Percentiles rank a stretch among this genome's conserved stretches.
These are phyloP conservation scores for Blastobotrys peoriensis DNA, from an alignment of 805 yeast genomes.

Conservation along the genomic window DNA sequence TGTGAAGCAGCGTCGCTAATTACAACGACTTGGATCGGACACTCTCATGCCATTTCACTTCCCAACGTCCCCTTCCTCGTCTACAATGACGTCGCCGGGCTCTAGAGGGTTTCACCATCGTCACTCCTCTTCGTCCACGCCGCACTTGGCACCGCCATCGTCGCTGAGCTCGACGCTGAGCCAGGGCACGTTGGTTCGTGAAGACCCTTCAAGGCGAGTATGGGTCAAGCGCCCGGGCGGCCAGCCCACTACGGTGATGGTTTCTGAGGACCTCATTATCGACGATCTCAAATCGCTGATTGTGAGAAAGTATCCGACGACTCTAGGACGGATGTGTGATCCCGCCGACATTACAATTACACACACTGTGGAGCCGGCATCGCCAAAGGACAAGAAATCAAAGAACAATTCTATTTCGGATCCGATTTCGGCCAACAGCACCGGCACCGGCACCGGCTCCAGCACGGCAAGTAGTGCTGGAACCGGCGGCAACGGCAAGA, in stretches of 20 bases:
- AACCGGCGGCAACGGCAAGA: neutral
- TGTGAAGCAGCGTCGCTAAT: too few species aligned
- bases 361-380: slow-evolving; percentile 1
- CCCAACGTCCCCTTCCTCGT: neutral
- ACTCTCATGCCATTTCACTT: neutral
- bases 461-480: neutral
- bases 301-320: slow-evolving; percentile 58
- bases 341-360: slow-evolving; percentile 52
- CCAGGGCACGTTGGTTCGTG: neutral
- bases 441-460: neutral
- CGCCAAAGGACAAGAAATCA: neutral
- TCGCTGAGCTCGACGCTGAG: neutral
- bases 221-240: slow-evolving; percentile 34
- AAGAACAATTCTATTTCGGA: neutral
- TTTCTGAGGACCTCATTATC: slow-evolving; percentile 56
- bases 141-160: neutral
- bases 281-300: slow-evolving; percentile 76
- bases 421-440: neutral
- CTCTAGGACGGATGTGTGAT: slow-evolving; percentile 55
- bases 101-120: neutral
- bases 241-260: slow-evolving; percentile 62
- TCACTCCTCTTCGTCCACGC: neutral
- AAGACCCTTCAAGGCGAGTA: slow-evolving; percentile 28
- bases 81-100: neutral
- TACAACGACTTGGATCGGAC: too few species aligned